These are phyloP conservation scores for Suillus americanus DNA, from an alignment of 768 basidiomycete species.

Conservation along the genomic window DNA sequence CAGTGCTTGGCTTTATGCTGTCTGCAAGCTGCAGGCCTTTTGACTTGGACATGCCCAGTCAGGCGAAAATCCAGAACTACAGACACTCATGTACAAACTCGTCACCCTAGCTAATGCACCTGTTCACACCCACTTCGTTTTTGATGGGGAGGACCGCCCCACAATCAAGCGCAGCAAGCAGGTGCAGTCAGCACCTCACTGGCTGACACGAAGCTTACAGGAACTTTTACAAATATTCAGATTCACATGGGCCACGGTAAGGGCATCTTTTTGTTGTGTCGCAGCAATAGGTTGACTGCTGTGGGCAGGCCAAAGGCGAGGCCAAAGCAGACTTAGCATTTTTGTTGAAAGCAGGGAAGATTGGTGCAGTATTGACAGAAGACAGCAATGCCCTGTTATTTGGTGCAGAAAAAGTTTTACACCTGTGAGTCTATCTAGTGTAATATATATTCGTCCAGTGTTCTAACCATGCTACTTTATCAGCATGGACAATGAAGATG, in stretches of 20 bases:
- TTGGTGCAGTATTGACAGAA: not conserved
- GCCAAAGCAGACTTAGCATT: slow-evolving; percentile 7
- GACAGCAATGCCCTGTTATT: slow-evolving; percentile 7
- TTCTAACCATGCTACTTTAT: not conserved
- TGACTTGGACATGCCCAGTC: slow-evolving; percentile 15
- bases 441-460: not conserved
- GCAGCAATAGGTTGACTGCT: not conserved
- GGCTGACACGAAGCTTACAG: no score
- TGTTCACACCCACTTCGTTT: slow-evolving; percentile 44
- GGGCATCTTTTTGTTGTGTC: no score
- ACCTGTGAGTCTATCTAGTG: not conserved
- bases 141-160: slow-evolving; percentile 46
- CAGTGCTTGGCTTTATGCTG: slow-evolving; percentile 12
- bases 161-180: slow-evolving; percentile 20
- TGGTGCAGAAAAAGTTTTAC: not conserved
- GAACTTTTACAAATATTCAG: no score
- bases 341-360: slow-evolving; percentile 2
- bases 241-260: no score
- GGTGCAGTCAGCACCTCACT: slow-evolving; percentile 29
- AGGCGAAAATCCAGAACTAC: slow-evolving; percentile 45
- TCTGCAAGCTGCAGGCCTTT: slow-evolving; percentile 5
- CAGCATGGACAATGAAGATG: not conserved
- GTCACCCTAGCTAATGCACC: slow-evolving; percentile 36
- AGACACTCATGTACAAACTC: slow-evolving; percentile 44
- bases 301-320: slow-evolving; percentile 4